Evolutionary conservation across 148 eudicot species (phyloP), one percentile per base, ranked within the genome.

Genomic region (Camellia granthamiana): DNA sequence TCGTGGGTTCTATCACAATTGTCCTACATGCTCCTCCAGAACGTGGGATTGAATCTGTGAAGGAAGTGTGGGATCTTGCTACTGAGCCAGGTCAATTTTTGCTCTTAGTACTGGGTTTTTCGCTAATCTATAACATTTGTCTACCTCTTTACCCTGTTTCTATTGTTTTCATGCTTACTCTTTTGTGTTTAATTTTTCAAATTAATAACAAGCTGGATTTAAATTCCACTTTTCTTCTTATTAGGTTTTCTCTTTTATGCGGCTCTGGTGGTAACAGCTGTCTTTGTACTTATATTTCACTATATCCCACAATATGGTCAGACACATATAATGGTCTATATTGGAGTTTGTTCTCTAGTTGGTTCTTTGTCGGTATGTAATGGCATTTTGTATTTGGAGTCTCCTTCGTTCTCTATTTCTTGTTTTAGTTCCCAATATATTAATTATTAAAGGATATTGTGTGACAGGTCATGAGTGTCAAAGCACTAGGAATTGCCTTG

Each of bases 21-120:
- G 97, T 91, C 85, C 82, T 93, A 68, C 97, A 93, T 86, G 95
- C 97, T 81, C 97, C 97, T 81, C 92, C 81, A 74, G 97, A 93
- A 69, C 89, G 90, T 68, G 86, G 85, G 84, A 93, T 93, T 71
- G 89, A 83, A 70, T 93, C 97, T 54, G 94, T 93, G 38, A 82
- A 58, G 81, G 97, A 93, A 79, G 91, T 93, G 47, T 93, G 97
- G 97, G 80, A 84, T 82, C 93, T 93, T 77, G 94, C 94, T 82
- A 91, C 97, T 16, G 94, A 93, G 83, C 97, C 94, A 76, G 97
- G 97, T 93, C 83, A 69, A 10, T 74, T 69, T 42, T 58, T 19
- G 1, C 69, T 52, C 23, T 7, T 65, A 2, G 64, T 62, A 46
- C 12, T 12, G 51, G 15, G 55, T 46, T 43, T n/a, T 69, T 58